phyloP scores from a whole-genome alignment of 768 basidiomycete species.

The Gymnopilus dilepis region DNA sequence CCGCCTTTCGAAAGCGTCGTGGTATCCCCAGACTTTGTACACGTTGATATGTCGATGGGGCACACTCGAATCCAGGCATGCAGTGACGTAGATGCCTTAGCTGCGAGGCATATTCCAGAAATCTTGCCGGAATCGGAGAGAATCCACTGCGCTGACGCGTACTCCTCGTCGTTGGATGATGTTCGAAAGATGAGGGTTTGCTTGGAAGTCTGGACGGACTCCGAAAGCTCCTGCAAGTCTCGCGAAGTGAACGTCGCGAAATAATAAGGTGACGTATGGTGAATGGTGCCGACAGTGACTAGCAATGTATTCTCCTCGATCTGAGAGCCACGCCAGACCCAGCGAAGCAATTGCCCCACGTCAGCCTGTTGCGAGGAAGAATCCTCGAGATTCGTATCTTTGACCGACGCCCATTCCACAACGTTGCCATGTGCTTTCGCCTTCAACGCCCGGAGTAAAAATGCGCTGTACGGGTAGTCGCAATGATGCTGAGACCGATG shows the following conservation, averaged over 20 bases:
- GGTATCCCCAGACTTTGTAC: constrained; percentile 39
- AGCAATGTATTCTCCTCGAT: constrained; percentile 41
- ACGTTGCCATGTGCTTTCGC: constrained; percentile 40
- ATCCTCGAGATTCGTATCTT: constrained; percentile 42
- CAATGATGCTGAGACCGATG: constrained; percentile 46
- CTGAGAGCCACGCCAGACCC: constrained; percentile 37
- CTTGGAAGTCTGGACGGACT: constrained; percentile 36
- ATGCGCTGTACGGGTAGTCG: constrained; percentile 44
- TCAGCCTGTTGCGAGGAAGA: constrained; percentile 33
- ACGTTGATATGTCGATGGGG: constrained; percentile 41
- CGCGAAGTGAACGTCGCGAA: constrained; percentile 43
- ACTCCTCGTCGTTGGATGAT: constrained; percentile 36
- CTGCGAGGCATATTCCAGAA: constrained; percentile 39
- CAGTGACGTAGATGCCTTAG: constrained; percentile 40
- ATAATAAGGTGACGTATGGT: constrained; percentile 38
- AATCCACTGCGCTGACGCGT: constrained; percentile 46
- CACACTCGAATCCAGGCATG: constrained; percentile 40
- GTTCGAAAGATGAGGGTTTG: constrained; percentile 43
- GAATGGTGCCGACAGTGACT: constrained; percentile 40
- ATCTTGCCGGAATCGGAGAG: constrained; percentile 40
- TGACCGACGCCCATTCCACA: constrained; percentile 37
- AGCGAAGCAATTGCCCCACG: constrained; percentile 38
- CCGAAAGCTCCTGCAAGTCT: constrained; percentile 37
- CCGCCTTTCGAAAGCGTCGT: constrained; percentile 42
- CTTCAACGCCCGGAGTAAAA: constrained; percentile 37